These are phyloP conservation scores for Salisapilia sapeloensis DNA, from an alignment of 352 stramenopile genomes.

Conservation along the genomic window DNA sequence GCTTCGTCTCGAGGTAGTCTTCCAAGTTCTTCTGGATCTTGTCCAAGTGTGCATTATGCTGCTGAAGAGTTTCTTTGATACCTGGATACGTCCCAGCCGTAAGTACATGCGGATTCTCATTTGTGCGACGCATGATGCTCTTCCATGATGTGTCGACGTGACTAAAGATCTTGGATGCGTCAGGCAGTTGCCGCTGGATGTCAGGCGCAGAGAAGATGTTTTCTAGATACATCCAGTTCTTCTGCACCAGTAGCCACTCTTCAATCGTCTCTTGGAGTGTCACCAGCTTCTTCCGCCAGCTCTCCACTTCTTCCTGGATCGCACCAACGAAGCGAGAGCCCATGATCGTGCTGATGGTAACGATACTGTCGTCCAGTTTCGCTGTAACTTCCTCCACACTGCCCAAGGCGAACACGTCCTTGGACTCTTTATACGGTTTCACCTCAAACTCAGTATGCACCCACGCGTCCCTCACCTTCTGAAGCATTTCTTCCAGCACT, in stretches of 20 bases:
- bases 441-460: slow-evolving; percentile 83
- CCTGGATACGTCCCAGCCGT: slow-evolving; percentile 61
- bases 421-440: slow-evolving; percentile 86
- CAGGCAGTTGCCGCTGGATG: slow-evolving; percentile 82
- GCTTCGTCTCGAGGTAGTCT: slow-evolving; percentile 87
- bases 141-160: slow-evolving; percentile 85
- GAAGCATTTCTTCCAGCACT: slow-evolving; percentile 87
- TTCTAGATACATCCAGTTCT: slow-evolving; percentile 82
- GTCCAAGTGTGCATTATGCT: slow-evolving; percentile 77
- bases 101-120: slow-evolving; percentile 76
- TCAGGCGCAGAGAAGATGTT: slow-evolving; percentile 82
- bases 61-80: slow-evolving; percentile 67
- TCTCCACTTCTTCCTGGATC: slow-evolving; percentile 82
- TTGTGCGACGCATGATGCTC: slow-evolving; percentile 79
- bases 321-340: slow-evolving; percentile 82
- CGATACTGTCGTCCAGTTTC: slow-evolving; percentile 86
- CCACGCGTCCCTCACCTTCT: slow-evolving; percentile 86
- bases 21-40: slow-evolving; percentile 87
- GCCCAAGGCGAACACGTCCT: slow-evolving; percentile 86
- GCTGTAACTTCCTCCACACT: slow-evolving; percentile 83
- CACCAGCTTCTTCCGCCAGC: slow-evolving; percentile 73
- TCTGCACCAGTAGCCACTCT: slow-evolving; percentile 78
- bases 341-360: slow-evolving; percentile 88
- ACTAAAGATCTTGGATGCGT: slow-evolving; percentile 82
- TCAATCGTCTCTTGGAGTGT: slow-evolving; percentile 75